Evolutionary conservation across 306 rosid genomes (phyloP).

Genomic region (Inga oerstediana): DNA sequence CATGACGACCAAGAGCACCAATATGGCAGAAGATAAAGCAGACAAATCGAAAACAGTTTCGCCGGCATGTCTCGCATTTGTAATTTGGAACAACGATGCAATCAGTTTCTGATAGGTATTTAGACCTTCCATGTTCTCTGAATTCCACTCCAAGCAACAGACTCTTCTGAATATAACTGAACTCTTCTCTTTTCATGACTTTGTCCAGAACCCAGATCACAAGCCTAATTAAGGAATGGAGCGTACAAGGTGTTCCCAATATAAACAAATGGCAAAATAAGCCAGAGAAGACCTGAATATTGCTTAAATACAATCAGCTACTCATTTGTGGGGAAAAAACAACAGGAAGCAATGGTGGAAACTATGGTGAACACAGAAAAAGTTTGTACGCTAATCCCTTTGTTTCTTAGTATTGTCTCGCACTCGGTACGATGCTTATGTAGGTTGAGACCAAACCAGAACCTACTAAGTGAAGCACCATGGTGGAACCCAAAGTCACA

Average conservation of each 20-base stretch:
- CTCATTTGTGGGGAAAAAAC: constrained; percentile 81
- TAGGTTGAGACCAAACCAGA: constrained; percentile 27
- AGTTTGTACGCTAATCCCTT: constrained; percentile 45
- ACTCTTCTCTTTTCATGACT: constrained; percentile 47
- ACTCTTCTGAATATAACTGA: constrained; percentile 48
- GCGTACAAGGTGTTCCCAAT: constrained; percentile 74
- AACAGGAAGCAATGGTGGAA: constrained; percentile 71
- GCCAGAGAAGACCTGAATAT: constrained; percentile 64
- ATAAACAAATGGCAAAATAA: constrained; percentile 45
- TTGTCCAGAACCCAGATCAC: constrained; percentile 47
- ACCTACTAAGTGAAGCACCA: constrained; percentile 35
- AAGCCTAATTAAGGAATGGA: constrained; percentile 44
- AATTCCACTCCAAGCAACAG: constrained; percentile 66
- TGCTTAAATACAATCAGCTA: constrained; percentile 72
- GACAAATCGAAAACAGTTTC: constrained; percentile 74
- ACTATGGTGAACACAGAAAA: constrained; percentile 60
- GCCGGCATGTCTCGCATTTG: constrained; percentile 64
- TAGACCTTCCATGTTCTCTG: constrained; percentile 56
- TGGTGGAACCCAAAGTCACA: constrained; percentile 43
- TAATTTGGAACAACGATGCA: constrained; percentile 54
- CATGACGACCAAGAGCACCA: constrained; percentile 53
- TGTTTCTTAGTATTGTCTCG: constrained; percentile 33
- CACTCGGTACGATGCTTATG: constrained; percentile 34
- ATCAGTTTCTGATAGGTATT: constrained; percentile 54
- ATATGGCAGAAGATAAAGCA: constrained; percentile 58